phyloP scores from a whole-genome alignment of 441 rosid genomes.

The Mallotus japonicus region DNA sequence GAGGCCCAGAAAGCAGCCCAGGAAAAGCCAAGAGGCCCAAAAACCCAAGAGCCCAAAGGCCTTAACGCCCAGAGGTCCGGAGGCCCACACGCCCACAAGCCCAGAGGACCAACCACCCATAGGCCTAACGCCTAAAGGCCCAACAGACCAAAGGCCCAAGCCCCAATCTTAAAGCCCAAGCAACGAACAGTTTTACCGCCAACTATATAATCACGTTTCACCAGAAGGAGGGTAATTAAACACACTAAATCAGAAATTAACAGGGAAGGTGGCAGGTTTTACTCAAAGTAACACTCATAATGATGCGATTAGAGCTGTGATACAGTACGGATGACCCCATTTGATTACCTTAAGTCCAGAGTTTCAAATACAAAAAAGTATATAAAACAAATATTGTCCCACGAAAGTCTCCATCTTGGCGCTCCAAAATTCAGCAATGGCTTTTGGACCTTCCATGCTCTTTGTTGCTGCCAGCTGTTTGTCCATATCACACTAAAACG shows the following conservation, averaged over 20 bases:
- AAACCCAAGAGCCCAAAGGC: not conserved
- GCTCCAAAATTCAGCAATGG: conserved; percentile 6
- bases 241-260: not conserved
- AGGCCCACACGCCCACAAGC: not conserved
- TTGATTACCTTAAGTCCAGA: not conserved
- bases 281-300: not conserved
- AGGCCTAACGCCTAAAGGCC: not conserved
- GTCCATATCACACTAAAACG: not conserved
- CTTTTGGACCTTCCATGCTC: not conserved
- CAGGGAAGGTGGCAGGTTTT: not conserved
- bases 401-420: not conserved
- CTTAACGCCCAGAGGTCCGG: not conserved
- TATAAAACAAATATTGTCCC: not conserved
- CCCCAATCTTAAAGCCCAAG: too few species aligned
- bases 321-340: conserved; percentile 6
- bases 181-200: not conserved
- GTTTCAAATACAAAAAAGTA: not conserved
- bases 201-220: not conserved
- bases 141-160: not conserved
- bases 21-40: not conserved
- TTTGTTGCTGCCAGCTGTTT: conserved; percentile 26
- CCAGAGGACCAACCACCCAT: too few species aligned
- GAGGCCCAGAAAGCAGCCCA: too few species aligned
- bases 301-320: not conserved
- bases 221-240: not conserved